Percentiles rank a stretch among this genome's conserved stretches.
These are phyloP conservation scores for Puccinia triticina DNA, from an alignment of 1,284 basidiomycete species.

Conservation along the genomic window DNA sequence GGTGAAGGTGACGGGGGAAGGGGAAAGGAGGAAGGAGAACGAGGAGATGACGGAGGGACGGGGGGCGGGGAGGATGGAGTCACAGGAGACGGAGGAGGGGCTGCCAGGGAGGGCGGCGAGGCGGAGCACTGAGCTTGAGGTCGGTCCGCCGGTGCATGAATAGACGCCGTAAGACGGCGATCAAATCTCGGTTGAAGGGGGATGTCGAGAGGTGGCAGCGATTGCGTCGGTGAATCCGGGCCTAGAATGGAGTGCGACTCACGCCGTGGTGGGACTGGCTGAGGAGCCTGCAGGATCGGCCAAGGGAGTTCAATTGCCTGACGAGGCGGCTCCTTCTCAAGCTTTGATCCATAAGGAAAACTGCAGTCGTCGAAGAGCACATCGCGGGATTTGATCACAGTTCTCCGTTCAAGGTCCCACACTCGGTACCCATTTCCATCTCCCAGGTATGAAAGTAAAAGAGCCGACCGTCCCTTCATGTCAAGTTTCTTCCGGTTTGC, in stretches of 20 bases:
- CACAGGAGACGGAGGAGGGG: neutral
- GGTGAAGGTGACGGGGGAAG: neutral
- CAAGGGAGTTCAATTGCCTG: neutral
- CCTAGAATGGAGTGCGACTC: too few relatives aligned
- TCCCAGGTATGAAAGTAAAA: neutral
- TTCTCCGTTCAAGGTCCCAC: neutral
- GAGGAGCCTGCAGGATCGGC: neutral
- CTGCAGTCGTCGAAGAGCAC: neutral
- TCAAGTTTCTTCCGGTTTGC: too few relatives aligned
- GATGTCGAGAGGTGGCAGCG: neutral
- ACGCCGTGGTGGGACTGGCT: neutral
- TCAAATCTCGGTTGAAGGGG: neutral
- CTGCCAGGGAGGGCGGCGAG: too few relatives aligned
- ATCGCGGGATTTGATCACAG: too few relatives aligned
- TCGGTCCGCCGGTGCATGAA: neutral
- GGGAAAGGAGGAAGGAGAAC: neutral
- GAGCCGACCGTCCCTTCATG: too few relatives aligned
- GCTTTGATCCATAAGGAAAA: neutral
- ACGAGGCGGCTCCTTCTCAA: neutral
- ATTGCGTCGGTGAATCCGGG: neutral
- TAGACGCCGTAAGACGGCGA: too few relatives aligned
- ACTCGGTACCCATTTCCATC: constrained; percentile 14
- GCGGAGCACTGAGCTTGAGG: neutral
- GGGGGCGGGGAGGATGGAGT: neutral
- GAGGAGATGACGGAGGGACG: neutral